These are phyloP conservation scores for Moniliella sp. DNA, from an alignment of 1,284 basidiomycete species.

Conservation along the genomic window DNA sequence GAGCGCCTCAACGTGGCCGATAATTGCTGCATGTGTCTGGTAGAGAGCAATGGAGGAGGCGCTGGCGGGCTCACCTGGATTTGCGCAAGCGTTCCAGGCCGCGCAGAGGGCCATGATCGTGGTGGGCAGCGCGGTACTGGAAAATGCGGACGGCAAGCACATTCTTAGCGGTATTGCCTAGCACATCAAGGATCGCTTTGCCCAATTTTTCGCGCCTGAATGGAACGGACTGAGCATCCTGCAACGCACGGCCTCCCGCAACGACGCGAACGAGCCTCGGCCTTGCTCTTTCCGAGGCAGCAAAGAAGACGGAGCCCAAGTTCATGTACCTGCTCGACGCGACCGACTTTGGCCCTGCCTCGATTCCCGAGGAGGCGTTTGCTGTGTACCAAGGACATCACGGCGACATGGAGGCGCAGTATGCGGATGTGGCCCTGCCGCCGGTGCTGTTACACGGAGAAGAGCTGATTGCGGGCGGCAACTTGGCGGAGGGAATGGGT, in stretches of 20 bases:
- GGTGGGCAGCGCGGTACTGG: constrained; percentile 63
- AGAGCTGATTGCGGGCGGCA: constrained; percentile 1
- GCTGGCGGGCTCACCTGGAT: no score
- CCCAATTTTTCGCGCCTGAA: constrained; percentile 53
- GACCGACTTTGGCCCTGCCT: constrained; percentile 69
- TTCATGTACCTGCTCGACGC: constrained; percentile 93
- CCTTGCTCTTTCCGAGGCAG: constrained; percentile 60
- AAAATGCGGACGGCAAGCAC: constrained; percentile 64
- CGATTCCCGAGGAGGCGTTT: constrained; percentile 81
- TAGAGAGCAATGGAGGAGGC: no score
- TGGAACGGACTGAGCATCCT: constrained; percentile 91
- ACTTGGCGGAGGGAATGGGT: constrained; percentile 1
- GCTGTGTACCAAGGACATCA: constrained; percentile 98
- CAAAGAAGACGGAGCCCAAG: constrained; percentile 50
- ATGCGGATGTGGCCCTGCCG: constrained; percentile 84
- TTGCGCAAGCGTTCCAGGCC: constrained; percentile 64
- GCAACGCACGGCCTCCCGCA: constrained; percentile 67
- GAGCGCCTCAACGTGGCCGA: constrained; percentile 43
- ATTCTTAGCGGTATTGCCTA: constrained; percentile 58
- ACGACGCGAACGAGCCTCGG: constrained; percentile 86
- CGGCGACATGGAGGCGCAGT: constrained; percentile 83
- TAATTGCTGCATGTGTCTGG: constrained; percentile 33
- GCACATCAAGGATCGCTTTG: constrained; percentile 48
- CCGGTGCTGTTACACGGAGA: constrained; percentile 69
- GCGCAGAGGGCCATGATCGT: constrained; percentile 87